Conservation (phyloP, 2,329 filamentous ascomycete species). For the Xylariomycetidae sp. region DNA sequence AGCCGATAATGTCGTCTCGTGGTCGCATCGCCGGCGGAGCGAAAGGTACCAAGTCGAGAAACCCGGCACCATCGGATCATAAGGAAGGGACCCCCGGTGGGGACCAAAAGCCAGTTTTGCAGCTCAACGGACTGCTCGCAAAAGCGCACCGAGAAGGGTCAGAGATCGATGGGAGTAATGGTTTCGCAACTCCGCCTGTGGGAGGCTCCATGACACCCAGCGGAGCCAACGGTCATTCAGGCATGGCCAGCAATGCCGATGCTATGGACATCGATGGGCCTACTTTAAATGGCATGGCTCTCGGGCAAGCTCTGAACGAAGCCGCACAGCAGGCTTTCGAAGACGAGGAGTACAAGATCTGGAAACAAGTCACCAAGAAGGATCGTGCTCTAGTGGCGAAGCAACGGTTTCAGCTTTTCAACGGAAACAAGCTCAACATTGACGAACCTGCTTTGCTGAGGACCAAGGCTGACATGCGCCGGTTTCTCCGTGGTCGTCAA, state of each 20-base stretch:
- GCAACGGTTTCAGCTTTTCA: slow-evolving; percentile 81
- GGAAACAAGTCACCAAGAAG: slow-evolving; percentile 98
- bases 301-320: slow-evolving; percentile 60
- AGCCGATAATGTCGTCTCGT: slow-evolving; percentile 96
- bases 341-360: slow-evolving; percentile 94
- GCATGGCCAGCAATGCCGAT: slow-evolving; percentile 70
- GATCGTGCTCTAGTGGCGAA: slow-evolving; percentile 83
- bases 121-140: slow-evolving; percentile 59
- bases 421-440: slow-evolving; percentile 73
- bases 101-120: slow-evolving; percentile 69
- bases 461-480: slow-evolving; percentile 82
- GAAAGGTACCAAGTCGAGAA: slow-evolving; percentile 74
- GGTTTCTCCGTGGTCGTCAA: slow-evolving; percentile 76
- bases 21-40: slow-evolving; percentile 81
- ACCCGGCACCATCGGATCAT: slow-evolving; percentile 65
- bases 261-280: slow-evolving; percentile 82
- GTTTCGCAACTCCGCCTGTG: slow-evolving; percentile 76
- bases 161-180: slow-evolving; percentile 80
- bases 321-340: slow-evolving; percentile 73
- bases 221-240: slow-evolving; percentile 62
- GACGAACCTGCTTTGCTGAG: slow-evolving; percentile 86
- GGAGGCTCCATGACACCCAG: slow-evolving; percentile 73
- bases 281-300: slow-evolving; percentile 60
- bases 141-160: slow-evolving; percentile 65
- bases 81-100: slow-evolving; percentile 75